Evolutionary conservation across 2,329 filamentous ascomycete genomes (phyloP).

Genomic region (Ophiostoma sp.): DNA sequence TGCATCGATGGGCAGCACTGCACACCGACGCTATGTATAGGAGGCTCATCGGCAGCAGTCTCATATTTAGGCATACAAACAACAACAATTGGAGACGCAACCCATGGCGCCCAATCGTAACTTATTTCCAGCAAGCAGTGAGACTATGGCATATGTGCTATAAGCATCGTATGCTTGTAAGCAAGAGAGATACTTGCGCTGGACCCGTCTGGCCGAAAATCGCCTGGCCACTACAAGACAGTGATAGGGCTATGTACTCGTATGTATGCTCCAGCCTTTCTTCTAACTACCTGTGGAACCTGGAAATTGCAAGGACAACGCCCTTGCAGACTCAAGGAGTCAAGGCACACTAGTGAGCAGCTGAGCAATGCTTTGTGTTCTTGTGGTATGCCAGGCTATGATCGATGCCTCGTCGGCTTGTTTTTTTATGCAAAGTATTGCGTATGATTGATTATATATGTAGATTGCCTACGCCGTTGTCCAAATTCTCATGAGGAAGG

Average conservation of each 20-base stretch:
- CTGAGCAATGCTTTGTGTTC: background rate
- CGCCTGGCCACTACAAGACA: background rate
- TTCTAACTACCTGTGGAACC: background rate
- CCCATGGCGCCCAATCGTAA: too few relatives aligned
- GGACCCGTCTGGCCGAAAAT: background rate
- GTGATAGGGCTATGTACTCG: background rate
- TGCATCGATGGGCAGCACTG: background rate
- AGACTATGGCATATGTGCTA: background rate
- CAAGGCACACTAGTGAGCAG: background rate
- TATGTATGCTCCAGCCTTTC: too few relatives aligned
- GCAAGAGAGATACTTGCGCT: background rate
- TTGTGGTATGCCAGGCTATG: too few relatives aligned
- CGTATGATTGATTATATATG: too few relatives aligned
- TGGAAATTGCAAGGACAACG: constrained; percentile 6
- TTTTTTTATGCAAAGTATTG: too few relatives aligned
- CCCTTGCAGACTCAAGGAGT: background rate
- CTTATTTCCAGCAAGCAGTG: background rate
- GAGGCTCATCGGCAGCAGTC: background rate
- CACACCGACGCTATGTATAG: background rate
- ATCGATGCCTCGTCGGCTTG: too few relatives aligned
- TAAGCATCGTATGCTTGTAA: background rate
- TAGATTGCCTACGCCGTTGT: too few relatives aligned
- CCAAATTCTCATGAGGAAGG: too few relatives aligned
- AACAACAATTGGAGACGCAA: too few relatives aligned
- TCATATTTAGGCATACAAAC: too few relatives aligned